Conservation (phyloP, 2,329 filamentous ascomycete species). For the Fusarium veterinarium region DNA sequence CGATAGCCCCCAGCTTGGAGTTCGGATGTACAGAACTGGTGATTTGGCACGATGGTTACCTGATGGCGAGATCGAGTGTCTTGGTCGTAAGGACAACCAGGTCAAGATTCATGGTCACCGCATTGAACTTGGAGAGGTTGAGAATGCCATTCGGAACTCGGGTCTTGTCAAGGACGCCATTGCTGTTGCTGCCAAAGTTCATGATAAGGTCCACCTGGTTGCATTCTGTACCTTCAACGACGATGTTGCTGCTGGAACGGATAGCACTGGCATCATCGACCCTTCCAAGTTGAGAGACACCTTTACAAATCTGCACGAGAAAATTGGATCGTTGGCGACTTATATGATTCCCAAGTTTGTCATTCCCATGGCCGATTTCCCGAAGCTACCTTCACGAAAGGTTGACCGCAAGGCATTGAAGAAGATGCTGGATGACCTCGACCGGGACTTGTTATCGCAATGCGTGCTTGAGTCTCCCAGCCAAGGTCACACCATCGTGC, state of each 20-base stretch:
- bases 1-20: background rate
- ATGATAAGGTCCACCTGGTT: background rate
- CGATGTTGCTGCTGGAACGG: accelerated
- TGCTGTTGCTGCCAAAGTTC: background rate
- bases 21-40: conserved; percentile 23
- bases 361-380: background rate
- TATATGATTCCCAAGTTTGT: background rate
- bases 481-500: background rate
- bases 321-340: background rate
- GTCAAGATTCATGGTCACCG: conserved; percentile 46
- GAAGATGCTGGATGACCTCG: background rate
- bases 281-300: background rate
- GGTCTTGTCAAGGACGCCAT: background rate
- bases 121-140: conserved; percentile 45
- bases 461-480: background rate
- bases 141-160: conserved; percentile 12
- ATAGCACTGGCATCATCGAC: background rate
- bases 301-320: background rate
- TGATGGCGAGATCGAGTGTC: conserved; percentile 22
- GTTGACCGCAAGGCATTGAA: background rate
- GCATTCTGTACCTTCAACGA: background rate
- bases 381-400: background rate
- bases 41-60: conserved; percentile 34
- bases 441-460: background rate
- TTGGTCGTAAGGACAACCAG: conserved; percentile 44